Conservation (phyloP, 257 asterid genomes). For the Nicotiana benthamiana region DNA sequence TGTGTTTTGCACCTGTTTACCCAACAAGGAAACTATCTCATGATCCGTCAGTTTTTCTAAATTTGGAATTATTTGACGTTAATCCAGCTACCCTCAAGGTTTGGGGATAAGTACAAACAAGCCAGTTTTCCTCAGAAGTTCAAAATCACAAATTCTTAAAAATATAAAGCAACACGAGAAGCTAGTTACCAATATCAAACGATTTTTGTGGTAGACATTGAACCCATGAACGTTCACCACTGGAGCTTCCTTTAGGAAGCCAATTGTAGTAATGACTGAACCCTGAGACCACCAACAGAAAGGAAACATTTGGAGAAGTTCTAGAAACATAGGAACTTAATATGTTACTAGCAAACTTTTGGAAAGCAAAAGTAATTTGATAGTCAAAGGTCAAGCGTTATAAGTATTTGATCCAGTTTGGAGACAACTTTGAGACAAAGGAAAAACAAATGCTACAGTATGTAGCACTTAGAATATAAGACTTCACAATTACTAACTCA, state of each 20-base stretch:
- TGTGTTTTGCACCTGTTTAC: neutral
- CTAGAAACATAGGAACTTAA: conserved; percentile 1
- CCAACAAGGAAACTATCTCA: neutral
- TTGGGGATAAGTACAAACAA: neutral
- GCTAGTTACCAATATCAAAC: conserved; percentile 72
- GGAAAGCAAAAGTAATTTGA: neutral
- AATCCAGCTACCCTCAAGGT: neutral
- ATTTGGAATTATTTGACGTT: neutral
- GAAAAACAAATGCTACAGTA: neutral
- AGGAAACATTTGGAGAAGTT: neutral
- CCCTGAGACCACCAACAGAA: conserved; percentile 34
- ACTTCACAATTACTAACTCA: neutral
- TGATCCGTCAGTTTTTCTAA: neutral
- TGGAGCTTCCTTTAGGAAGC: conserved; percentile 93
- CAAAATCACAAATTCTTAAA: neutral
- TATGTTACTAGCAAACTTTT: neutral
- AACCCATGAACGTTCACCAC: conserved; percentile 76
- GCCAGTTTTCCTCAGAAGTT: neutral
- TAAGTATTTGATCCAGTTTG: neutral
- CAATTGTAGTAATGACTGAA: conserved; percentile 64
- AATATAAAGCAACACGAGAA: conserved; percentile 9
- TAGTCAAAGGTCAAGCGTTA: neutral
- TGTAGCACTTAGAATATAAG: neutral
- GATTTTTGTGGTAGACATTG: conserved; percentile 93
- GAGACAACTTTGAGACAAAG: neutral